Base-by-base conservation (phyloP, 192 early-diverging fungal species). In the Backusella circina region DNA sequence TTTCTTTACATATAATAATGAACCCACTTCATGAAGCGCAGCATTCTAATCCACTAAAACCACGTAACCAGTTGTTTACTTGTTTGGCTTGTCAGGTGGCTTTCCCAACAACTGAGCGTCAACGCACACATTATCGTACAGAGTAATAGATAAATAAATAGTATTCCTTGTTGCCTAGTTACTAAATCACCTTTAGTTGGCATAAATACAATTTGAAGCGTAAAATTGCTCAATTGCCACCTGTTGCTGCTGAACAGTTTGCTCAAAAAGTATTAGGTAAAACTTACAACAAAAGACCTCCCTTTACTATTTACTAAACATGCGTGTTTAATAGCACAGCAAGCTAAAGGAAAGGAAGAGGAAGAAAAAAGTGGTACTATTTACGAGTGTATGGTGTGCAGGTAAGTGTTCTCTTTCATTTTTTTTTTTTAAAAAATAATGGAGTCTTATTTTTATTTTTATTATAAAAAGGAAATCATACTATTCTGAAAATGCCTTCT, bases 121-220 rank as follows among this genome's bases (percentile, higher is more conserved):
- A 99, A 86, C 87, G 98, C 44, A 86, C 90, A 36, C 98, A 99
- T 84, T 97, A 97, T 84, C 89, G 93, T 18, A 94, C 93, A 65
- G 96, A 99, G 79, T 81, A 80, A 76, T n/a, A 50, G 51, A 38
- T 15, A 10, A n/a, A 26, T n/a, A 51, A n/a, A n/a, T 66, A 23
- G 4, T 28, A n/a, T 18, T 44, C 35, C 1, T 54, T 28, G 36
- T 51, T 44, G 16, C 41, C 31, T 32, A 21, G 36, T 31, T 28
- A 15, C 33, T 21, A 65, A 33, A 1, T 15, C 41, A 21, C 10
- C 2, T 71, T 18, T 37, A 80, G 79, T 88, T 99, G 98, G 97
- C 98, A 99, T 79, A 87, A 96, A 35, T 99, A 99, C 89, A 99
- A 99, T 78, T 83, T 99, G 65, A 99, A 99, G 87, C 90, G 97